These are phyloP conservation scores for Lentinula lateritia DNA, from an alignment of 768 basidiomycete species.

Conservation along the genomic window DNA sequence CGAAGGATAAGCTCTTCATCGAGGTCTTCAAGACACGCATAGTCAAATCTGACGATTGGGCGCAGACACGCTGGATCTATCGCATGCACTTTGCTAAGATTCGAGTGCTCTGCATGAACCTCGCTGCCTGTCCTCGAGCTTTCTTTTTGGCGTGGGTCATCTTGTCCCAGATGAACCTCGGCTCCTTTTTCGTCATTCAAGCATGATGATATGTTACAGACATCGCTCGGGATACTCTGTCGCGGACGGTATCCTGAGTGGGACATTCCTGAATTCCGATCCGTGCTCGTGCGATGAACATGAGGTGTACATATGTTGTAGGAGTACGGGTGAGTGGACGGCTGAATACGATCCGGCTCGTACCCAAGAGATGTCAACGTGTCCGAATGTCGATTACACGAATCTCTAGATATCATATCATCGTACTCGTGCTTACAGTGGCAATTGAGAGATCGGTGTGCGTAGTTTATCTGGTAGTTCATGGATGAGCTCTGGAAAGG, in stretches of 20 bases:
- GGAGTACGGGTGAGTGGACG: background rate
- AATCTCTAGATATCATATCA: background rate
- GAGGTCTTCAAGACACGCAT: slow-evolving; percentile 32
- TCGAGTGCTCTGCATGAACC: background rate
- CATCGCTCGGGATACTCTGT: slow-evolving; percentile 4
- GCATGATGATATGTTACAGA: background rate
- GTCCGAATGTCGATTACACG: background rate
- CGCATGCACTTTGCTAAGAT: background rate
- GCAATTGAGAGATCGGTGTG: background rate
- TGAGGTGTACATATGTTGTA: background rate
- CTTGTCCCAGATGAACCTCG: background rate
- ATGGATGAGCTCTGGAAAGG: background rate
- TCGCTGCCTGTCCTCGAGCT: background rate
- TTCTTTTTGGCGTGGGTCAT: background rate
- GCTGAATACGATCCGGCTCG: background rate
- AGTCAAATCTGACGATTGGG: slow-evolving; percentile 28
- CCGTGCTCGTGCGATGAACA: background rate
- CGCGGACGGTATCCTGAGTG: background rate
- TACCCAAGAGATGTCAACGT: background rate
- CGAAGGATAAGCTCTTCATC: slow-evolving; percentile 36
- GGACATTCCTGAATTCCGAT: background rate
- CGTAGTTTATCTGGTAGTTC: background rate
- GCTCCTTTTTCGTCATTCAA: background rate
- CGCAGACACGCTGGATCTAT: slow-evolving; percentile 13
- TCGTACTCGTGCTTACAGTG: background rate